phyloP scores from a whole-genome alignment of 148 eudicot species.

The Talinum fruticosum region DNA sequence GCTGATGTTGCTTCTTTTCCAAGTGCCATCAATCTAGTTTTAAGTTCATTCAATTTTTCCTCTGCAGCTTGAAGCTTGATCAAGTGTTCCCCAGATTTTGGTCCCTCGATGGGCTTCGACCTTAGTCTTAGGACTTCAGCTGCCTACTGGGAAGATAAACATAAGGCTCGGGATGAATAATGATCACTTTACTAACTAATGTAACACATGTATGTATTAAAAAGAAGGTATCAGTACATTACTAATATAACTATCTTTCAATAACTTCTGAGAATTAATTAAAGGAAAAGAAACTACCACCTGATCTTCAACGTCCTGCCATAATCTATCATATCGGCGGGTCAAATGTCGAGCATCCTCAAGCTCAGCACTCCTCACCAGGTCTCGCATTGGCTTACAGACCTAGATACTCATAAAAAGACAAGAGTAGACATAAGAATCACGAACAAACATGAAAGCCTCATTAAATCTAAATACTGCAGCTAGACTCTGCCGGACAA shows the following conservation, averaged over 20 bases:
- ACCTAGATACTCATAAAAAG: conserved; percentile 38
- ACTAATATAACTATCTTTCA: neutral
- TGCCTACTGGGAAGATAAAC: conserved; percentile 42
- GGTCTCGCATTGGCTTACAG: conserved; percentile 54
- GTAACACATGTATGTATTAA: neutral
- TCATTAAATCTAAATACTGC: neutral
- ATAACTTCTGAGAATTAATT: neutral
- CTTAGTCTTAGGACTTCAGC: conserved; percentile 64
- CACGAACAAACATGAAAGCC: neutral
- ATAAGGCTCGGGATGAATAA: conserved; percentile 17
- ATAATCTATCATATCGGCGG: conserved; percentile 58
- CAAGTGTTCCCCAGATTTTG: conserved; percentile 39
- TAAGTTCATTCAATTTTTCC: conserved; percentile 57
- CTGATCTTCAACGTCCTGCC: conserved; percentile 83
- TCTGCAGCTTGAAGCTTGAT: conserved; percentile 70
- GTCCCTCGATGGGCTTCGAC: conserved; percentile 52
- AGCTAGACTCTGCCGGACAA: neutral
- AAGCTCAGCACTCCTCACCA: conserved; percentile 64
- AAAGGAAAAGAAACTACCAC: conserved; percentile 31
- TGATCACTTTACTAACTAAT: neutral
- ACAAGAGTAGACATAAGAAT: neutral
- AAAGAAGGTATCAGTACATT: neutral
- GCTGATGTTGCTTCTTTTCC: conserved; percentile 78
- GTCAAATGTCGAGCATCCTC: conserved; percentile 87
- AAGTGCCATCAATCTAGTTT: conserved; percentile 60